Conservation (phyloP, 345 rosid genomes). For the Murraya koenigii region DNA sequence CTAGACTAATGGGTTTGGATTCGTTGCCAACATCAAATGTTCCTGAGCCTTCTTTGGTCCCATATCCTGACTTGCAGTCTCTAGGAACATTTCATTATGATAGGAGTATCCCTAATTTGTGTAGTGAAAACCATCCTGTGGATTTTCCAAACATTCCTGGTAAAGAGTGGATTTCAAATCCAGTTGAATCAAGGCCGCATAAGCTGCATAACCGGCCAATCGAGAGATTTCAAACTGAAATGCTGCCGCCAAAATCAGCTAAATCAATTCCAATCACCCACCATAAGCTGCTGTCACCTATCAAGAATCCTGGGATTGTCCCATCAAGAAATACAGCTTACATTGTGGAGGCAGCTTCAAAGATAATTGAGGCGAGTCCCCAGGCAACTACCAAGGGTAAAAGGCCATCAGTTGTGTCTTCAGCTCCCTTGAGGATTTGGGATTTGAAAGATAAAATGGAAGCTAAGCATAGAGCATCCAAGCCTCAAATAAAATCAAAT, state of each 20-base stretch:
- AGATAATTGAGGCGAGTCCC: constrained; percentile 76
- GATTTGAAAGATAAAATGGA: constrained; percentile 80
- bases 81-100: constrained; percentile 31
- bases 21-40: constrained; percentile 61
- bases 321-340: constrained; percentile 50
- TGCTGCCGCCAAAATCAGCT: constrained; percentile 71
- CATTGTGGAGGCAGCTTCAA: constrained; percentile 79
- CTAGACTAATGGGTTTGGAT: constrained; percentile 95
- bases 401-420: constrained; percentile 40
- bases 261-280: constrained; percentile 57
- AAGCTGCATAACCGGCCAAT: constrained; percentile 50
- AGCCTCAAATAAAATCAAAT: constrained; percentile 34
- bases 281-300: constrained; percentile 77
- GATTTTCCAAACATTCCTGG: constrained; percentile 32
- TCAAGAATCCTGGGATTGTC: constrained; percentile 56
- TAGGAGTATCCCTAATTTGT: constrained; percentile 26
- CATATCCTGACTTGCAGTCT: constrained; percentile 30
- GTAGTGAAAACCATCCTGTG: constrained; percentile 43
- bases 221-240: constrained; percentile 79
- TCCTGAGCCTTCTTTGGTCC: constrained; percentile 37
- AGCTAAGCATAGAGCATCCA: constrained; percentile 47
- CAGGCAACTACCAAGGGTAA: constrained; percentile 34
- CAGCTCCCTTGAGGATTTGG: constrained; percentile 69
- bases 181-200: constrained; percentile 33
- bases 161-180: constrained; percentile 36